Conservation (phyloP, 306 rosid genomes). For the Castanea sativa region DNA sequence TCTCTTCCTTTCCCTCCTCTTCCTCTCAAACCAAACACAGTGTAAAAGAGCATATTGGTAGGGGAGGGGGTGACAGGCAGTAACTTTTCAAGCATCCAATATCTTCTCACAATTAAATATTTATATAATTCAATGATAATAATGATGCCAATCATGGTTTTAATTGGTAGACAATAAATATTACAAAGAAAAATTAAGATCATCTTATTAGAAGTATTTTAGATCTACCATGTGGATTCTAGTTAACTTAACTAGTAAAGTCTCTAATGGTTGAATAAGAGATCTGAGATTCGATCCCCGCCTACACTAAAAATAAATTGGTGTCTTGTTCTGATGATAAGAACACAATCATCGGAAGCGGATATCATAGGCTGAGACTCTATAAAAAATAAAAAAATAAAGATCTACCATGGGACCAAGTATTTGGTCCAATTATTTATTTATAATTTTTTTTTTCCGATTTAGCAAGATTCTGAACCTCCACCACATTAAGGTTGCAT, state of each 20-base stretch:
- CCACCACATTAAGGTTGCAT: neutral
- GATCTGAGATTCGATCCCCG: no score
- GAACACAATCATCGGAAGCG: no score
- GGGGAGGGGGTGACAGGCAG: no score
- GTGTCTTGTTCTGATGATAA: no score
- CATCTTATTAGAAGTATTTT: neutral
- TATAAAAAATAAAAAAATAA: no score
- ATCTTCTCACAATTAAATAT: neutral
- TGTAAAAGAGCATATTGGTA: no score
- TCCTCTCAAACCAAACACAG: no score
- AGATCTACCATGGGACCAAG: neutral
- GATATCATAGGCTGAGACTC: no score
- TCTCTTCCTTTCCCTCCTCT: no score
- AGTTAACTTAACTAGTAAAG: no score
- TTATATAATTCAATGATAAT: neutral
- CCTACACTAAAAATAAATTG: no score
- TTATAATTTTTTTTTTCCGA: neutral
- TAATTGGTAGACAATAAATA: neutral
- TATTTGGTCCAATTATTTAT: neutral
- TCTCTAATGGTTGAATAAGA: no score
- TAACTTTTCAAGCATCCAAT: neutral
- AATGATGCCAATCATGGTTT: neutral
- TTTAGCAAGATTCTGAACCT: neutral
- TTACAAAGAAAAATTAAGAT: neutral
- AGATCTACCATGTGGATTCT: neutral